phyloP scores from a whole-genome alignment of 73 alveolate species.

The Uronychia binucleata region DNA sequence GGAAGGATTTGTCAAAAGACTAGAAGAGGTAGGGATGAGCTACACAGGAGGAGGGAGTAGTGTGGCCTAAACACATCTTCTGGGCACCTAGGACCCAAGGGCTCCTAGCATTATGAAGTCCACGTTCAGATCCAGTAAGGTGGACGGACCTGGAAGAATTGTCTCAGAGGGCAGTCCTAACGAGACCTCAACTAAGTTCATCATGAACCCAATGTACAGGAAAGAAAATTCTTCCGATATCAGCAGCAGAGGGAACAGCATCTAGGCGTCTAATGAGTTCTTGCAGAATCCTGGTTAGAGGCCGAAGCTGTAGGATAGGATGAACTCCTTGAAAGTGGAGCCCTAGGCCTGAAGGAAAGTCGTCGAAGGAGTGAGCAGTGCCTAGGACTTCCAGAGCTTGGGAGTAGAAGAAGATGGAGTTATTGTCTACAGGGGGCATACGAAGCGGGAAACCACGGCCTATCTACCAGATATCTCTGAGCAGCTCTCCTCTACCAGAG shows the following conservation, averaged over 20 bases:
- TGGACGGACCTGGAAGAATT: too few relatives aligned
- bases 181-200: not conserved
- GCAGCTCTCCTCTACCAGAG: not conserved
- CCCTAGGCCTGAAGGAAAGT: not conserved
- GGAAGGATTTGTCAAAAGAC: not conserved
- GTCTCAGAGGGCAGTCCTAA: not conserved
- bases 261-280: not conserved
- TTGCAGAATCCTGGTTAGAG: not conserved
- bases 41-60: too few relatives aligned
- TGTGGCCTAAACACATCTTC: too few relatives aligned
- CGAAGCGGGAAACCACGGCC: not conserved
- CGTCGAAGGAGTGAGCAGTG: not conserved
- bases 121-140: too few relatives aligned
- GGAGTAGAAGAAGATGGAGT: not conserved
- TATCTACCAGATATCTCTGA: not conserved
- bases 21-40: too few relatives aligned
- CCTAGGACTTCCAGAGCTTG: not conserved
- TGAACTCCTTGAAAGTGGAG: not conserved
- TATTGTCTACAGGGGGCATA: not conserved
- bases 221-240: not conserved
- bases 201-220: constrained; percentile 1
- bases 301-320: not conserved
- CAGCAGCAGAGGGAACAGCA: not conserved
- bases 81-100: too few relatives aligned
- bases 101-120: too few relatives aligned